phyloP scores from a whole-genome alignment of 2,329 filamentous ascomycete species.

The Alternaria brassicae region DNA sequence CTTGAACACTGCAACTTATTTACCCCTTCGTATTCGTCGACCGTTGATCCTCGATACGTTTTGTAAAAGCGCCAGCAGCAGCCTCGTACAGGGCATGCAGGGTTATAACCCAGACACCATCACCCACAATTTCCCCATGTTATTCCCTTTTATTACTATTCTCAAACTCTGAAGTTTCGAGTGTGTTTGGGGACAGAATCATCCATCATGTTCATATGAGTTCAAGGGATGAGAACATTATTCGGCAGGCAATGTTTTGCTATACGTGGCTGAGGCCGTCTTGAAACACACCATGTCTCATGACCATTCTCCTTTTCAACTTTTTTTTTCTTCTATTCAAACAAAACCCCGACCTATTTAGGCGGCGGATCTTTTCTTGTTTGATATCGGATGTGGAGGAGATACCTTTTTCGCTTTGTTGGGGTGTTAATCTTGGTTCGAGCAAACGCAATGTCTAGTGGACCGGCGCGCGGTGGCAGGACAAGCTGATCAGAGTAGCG shows the following conservation, averaged over 20 bases:
- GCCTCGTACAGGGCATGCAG: slow-evolving; percentile 22
- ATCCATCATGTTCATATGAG: not conserved
- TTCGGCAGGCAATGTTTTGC: slow-evolving; percentile 1
- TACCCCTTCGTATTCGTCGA: slow-evolving; percentile 23
- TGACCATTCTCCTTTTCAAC: slow-evolving; percentile 11
- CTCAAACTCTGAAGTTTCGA: slow-evolving; percentile 1
- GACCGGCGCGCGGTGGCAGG: not conserved
- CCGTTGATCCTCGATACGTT: slow-evolving; percentile 15
- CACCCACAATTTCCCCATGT: slow-evolving; percentile 8
- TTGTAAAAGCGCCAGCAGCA: slow-evolving; percentile 29
- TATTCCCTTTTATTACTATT: slow-evolving; percentile 5
- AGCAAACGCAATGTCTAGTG: slow-evolving; percentile 3
- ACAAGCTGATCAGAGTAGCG: not conserved
- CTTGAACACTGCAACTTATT: slow-evolving; percentile 18
- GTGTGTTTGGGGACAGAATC: not conserved
- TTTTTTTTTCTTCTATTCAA: not conserved
- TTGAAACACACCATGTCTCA: slow-evolving; percentile 27
- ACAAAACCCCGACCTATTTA: slow-evolving; percentile 4
- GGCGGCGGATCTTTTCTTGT: not conserved
- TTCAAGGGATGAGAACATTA: slow-evolving; percentile 3
- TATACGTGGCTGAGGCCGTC: slow-evolving; percentile 13
- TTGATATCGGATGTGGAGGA: slow-evolving; percentile 6
- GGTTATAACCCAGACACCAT: slow-evolving; percentile 25
- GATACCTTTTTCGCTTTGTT: slow-evolving; percentile 6
- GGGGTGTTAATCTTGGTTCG: not conserved